These are phyloP conservation scores for Raffaelea albimanens DNA, from an alignment of 2,329 filamentous ascomycete species.

Conservation along the genomic window DNA sequence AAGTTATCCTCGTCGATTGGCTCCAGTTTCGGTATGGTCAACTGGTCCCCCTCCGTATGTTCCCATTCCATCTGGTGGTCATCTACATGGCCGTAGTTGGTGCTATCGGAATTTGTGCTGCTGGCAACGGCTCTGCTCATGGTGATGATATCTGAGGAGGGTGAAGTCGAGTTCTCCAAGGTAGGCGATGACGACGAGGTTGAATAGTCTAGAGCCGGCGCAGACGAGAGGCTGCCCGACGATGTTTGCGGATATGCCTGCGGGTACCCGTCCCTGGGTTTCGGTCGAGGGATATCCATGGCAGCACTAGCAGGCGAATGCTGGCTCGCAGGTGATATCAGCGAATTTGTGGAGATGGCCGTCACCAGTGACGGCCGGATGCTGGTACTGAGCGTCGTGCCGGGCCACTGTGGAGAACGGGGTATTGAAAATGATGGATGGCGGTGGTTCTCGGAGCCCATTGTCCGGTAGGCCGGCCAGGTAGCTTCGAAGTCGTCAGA, in stretches of 20 bases:
- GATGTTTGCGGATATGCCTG: neutral
- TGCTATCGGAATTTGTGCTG: conserved; percentile 6
- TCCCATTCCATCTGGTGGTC: conserved; percentile 38
- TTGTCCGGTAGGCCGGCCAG: conserved; percentile 37
- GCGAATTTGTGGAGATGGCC: conserved; percentile 18
- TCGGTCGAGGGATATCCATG: conserved; percentile 27
- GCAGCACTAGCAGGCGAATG: conserved; percentile 44
- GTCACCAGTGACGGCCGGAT: conserved; percentile 21
- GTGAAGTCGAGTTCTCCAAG: conserved; percentile 35
- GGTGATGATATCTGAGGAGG: conserved; percentile 32
- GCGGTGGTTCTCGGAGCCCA: conserved; percentile 31
- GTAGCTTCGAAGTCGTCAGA: conserved; percentile 31
- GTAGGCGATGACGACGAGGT: conserved; percentile 30
- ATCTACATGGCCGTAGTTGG: conserved; percentile 13
- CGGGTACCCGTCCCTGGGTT: conserved; percentile 4
- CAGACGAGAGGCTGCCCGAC: conserved; percentile 4
- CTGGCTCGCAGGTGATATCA: conserved; percentile 29
- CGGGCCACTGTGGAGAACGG: conserved; percentile 27
- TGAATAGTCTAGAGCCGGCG: conserved; percentile 12
- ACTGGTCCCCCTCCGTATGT: conserved; percentile 32
- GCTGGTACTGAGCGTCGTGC: conserved; percentile 17
- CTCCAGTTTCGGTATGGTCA: conserved; percentile 46
- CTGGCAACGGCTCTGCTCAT: neutral
- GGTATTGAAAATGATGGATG: conserved; percentile 20
- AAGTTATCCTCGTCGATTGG: conserved; percentile 45